Evolutionary conservation across 208 protist species (phyloP), one percentile per base, ranked within the genome.

Genomic region (Leishmania tarentolae): DNA sequence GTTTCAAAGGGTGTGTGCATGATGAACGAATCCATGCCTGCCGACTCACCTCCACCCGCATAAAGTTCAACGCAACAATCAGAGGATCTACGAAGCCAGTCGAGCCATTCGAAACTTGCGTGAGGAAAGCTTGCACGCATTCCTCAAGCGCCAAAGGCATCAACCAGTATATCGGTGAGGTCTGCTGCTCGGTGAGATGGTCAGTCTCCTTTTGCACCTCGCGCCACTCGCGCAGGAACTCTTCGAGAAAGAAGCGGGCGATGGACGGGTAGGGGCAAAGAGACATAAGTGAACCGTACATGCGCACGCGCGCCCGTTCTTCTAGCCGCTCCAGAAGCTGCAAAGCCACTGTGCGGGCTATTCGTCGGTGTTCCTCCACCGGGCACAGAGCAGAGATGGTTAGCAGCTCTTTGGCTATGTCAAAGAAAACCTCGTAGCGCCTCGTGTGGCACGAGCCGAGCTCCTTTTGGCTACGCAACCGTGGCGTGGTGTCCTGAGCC

Each of bases 191-290:
- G 17, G n/a, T 15, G 50, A 61, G 15, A 61, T 24, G 46, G 17
- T 44, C 31, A 8, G 1, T n/a, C 47, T 5, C 35, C 13, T 50
- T 57, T 35, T 80, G 66, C 42, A 47, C 63, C 40, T 44, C 79
- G 3, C 80, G 75, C 91, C 90, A 95, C 50, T 95, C 89, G 4
- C 88, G 19, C 17, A 83, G 47, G 24, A 96, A 65, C 28, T 79
- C 71, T 13, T 91, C 80, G 6, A 94, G 79, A 75, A 97, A 84
- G 59, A 91, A 87, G 15, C 88, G 86, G 13, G 88, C 85, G 53
- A 97, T 91, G 40, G 91, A 95, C 0, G 90, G 80, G 83, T 92
- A 95, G 9, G 94, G 94, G 50, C 86, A 88, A 24, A 95, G 63
- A n/a, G 83, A 80, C 19, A 96, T 74, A 69, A 97, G 88, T 21